Evolutionary conservation across 139 green algal genomes (phyloP).

Genomic region (Micractinium conductrix): DNA sequence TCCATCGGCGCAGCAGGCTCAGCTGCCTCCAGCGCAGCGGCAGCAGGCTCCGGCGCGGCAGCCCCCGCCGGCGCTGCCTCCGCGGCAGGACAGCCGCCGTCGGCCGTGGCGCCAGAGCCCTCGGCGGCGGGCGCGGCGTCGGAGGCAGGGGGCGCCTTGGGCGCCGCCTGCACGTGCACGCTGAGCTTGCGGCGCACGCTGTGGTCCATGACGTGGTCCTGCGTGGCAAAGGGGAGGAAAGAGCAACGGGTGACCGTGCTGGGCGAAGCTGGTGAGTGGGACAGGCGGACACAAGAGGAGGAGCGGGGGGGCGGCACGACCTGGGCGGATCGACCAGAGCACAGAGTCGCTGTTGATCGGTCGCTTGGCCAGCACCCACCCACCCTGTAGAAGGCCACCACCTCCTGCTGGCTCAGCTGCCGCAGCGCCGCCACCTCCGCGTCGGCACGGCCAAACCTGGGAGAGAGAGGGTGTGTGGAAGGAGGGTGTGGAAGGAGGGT

Average conservation of each 20-base stretch:
- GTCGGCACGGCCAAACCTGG: conserved; percentile 56
- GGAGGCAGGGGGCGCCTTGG: background rate
- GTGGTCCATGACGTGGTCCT: conserved; percentile 39
- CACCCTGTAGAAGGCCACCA: conserved; percentile 63
- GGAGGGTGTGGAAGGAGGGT: background rate
- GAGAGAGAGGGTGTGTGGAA: background rate
- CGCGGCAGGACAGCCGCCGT: too few species aligned
- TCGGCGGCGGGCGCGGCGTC: background rate
- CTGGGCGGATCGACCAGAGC: too few species aligned
- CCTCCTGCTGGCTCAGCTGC: conserved; percentile 56
- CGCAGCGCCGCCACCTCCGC: conserved; percentile 70
- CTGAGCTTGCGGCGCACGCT: conserved; percentile 47
- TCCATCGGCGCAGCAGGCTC: background rate
- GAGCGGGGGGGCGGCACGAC: background rate
- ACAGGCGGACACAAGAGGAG: background rate
- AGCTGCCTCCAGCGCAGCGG: background rate
- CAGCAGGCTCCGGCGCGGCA: background rate
- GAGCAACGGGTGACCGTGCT: too few species aligned
- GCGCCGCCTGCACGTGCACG: conserved; percentile 46
- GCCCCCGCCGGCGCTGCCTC: background rate
- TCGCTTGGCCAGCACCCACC: background rate
- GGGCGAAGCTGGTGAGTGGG: too few species aligned
- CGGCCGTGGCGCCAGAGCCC: conserved; percentile 1
- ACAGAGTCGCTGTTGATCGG: too few species aligned
- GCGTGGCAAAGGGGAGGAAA: background rate